These are phyloP conservation scores for Paralagenidium karlingii DNA, from an alignment of 352 stramenopile species.

Conservation along the genomic window DNA sequence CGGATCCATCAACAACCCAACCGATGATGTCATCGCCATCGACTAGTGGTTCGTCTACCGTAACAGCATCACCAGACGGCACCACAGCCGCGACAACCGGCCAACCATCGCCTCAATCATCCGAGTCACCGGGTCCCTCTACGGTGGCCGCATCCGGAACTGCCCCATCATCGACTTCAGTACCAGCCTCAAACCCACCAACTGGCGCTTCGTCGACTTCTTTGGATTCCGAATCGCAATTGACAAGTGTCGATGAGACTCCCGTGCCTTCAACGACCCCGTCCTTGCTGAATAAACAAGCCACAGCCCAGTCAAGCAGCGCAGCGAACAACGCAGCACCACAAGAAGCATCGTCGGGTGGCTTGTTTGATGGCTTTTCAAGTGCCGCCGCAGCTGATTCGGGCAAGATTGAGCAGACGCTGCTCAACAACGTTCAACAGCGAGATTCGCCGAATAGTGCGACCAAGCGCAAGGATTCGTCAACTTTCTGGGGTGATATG, in stretches of 20 bases:
- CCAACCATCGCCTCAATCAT: neutral
- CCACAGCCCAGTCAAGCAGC: neutral
- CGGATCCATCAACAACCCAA: no score
- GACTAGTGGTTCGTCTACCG: no score
- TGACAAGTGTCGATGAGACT: neutral
- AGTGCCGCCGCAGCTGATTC: neutral
- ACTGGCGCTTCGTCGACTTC: conserved; percentile 1
- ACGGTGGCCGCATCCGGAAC: neutral
- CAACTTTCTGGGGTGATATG: neutral
- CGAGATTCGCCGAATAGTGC: neutral
- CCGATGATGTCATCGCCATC: no score
- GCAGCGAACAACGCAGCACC: neutral
- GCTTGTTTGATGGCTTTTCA: neutral
- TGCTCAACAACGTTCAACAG: neutral
- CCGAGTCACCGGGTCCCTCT: neutral
- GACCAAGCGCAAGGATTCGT: neutral
- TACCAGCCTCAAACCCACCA: conserved; percentile 1
- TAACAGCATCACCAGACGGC: no score
- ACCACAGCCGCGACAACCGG: neutral
- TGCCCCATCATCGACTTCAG: neutral
- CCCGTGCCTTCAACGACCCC: neutral
- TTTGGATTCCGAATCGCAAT: neutral
- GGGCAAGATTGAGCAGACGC: neutral
- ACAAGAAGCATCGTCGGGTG: neutral
- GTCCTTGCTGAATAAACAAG: neutral